These are phyloP conservation scores for Ramichloridium luteum DNA, from an alignment of 2,329 filamentous ascomycete genomes.

Conservation along the genomic window DNA sequence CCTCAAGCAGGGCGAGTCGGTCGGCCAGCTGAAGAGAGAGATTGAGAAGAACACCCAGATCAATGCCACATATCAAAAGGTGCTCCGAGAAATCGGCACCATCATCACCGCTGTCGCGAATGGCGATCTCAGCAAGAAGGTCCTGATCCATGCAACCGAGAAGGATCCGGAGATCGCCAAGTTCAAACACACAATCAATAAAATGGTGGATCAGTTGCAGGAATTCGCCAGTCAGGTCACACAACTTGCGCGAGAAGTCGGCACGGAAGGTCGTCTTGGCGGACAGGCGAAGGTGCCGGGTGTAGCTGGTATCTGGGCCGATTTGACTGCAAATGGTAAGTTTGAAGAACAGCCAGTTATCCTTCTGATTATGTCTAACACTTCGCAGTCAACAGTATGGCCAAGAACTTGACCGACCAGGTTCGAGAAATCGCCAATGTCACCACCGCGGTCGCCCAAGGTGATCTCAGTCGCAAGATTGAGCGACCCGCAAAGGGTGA, in stretches of 20 bases:
- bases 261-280: conserved; percentile 85
- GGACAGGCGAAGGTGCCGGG: conserved; percentile 89
- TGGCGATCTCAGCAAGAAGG: conserved; percentile 92
- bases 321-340: conserved; percentile 57
- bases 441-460: conserved; percentile 85
- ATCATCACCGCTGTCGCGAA: conserved; percentile 94
- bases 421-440: conserved; percentile 96
- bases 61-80: conserved; percentile 97
- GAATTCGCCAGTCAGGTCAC: conserved; percentile 96
- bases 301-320: conserved; percentile 94
- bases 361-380: conserved; percentile 12
- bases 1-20: conserved; percentile 76
- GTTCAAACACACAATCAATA: conserved; percentile 97
- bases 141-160: conserved; percentile 87
- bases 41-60: conserved; percentile 95
- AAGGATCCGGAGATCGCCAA: conserved; percentile 97
- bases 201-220: conserved; percentile 97
- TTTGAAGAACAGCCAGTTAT: conserved; percentile 7
- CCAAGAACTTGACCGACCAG: conserved; percentile 93
- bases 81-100: conserved; percentile 87
- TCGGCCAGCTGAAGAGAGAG: conserved; percentile 80
- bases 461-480: conserved; percentile 92
- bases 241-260: conserved; percentile 85
- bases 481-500: conserved; percentile 87
- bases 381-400: conserved; percentile 79